Base-by-base conservation (phyloP, 371 early-diverging fungal genomes). In the Apophysomyces sp. region DNA sequence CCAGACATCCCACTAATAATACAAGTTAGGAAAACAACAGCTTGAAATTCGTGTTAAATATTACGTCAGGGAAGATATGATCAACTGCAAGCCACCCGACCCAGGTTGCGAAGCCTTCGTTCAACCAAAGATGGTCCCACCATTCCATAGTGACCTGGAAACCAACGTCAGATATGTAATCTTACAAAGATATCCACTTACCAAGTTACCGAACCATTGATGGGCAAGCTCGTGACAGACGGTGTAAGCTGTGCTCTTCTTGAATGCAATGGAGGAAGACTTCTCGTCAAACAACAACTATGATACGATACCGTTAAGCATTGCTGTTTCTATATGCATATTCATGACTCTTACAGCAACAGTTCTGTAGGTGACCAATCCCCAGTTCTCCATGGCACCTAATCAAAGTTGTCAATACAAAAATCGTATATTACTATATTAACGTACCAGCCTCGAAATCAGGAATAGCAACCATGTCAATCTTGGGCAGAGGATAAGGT, bases 81-180 rank as follows among this genome's bases (percentile, higher is more conserved):
- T 90, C 88, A 4, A 89, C 86, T 12, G 94, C 93, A 66, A 94
- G 72, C 82, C 87, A 86, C 5, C 94, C 94, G 15, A 94, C 94
- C 85, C 85, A 86, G n/a, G 95, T 95, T 1, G 96, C 98, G 74
- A 95, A 97, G 21, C 96, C 96, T 80, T 97, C 98, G 68, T 97
- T 97, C 63, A 97, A 80, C 96, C 95, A 95, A 36, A 97, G 80
- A 70, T 94, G 93, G 61, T 86, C 86, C 96, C 96, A 95, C 96
- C 94, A 95, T 58, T 83, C 84, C 91, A 91, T 92, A 2, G 78
- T 75, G 1, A 78, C 61, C 61, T 58, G 29, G 6, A 36, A 2
- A 55, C 5, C 11, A 39, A n/a, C 7, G 26, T 26, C 18, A 55
- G 26, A 40, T 15, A 15, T 16, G 13, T 30, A 37, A 30, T 26